Conservation (phyloP, 441 rosid species). For the Jatropha podagrica region DNA sequence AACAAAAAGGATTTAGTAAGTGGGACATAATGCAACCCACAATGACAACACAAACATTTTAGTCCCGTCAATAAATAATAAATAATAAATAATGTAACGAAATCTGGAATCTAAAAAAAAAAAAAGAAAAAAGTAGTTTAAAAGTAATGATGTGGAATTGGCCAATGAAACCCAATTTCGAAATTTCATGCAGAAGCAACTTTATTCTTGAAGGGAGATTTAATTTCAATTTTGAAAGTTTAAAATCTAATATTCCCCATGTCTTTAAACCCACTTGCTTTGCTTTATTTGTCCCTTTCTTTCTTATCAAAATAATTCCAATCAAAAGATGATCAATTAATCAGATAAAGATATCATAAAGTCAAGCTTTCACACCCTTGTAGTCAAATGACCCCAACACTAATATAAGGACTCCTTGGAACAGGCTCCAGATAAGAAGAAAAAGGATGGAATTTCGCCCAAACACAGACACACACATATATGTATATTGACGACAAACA, state of each 20-base stretch:
- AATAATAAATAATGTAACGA: background rate
- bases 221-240: constrained; percentile 7
- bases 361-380: constrained; percentile 23
- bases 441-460: background rate
- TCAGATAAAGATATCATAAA: background rate
- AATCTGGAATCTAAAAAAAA: constrained; percentile 12
- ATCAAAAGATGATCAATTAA: constrained; percentile 5
- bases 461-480: too few species aligned
- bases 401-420: background rate
- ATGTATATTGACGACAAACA: too few species aligned
- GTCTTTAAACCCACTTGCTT: constrained; percentile 12
- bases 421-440: constrained; percentile 5
- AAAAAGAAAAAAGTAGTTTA: background rate
- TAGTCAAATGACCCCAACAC: constrained; percentile 9
- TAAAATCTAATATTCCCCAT: constrained; percentile 13
- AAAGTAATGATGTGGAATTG: constrained; percentile 11
- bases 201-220: constrained; percentile 7
- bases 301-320: background rate
- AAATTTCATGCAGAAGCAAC: constrained; percentile 13
- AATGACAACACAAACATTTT: constrained; percentile 11
- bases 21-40: constrained; percentile 25
- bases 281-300: background rate
- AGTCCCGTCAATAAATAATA: constrained; percentile 2
- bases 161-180: constrained; percentile 8
- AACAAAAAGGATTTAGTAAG: constrained; percentile 7